Conservation (phyloP, 1,284 basidiomycete genomes). For the Lignosus rhinocerotis region DNA sequence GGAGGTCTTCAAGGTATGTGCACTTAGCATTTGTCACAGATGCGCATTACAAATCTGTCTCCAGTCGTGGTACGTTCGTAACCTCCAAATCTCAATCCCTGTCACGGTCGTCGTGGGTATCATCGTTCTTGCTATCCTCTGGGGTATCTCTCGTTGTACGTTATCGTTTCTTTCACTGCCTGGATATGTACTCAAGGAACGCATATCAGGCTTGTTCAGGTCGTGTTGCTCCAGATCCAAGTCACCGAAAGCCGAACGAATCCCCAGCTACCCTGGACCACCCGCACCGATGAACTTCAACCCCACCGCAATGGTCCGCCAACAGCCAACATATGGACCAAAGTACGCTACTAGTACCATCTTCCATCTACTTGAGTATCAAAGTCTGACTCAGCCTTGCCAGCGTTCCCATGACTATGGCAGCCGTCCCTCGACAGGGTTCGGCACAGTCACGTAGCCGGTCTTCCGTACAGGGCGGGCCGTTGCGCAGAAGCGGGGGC, state of each 20-base stretch:
- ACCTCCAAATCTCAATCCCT: constrained; percentile 81
- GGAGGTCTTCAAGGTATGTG: constrained; percentile 60
- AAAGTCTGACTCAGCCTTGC: not conserved
- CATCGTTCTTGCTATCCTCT: constrained; percentile 45
- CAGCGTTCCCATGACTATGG: constrained; percentile 2
- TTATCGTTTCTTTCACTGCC: not conserved
- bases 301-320: constrained; percentile 12
- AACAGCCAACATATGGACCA: constrained; percentile 13
- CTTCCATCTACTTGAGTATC: not conserved
- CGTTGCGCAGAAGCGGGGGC: not conserved
- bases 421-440: not conserved
- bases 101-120: constrained; percentile 75
- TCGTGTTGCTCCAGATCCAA: constrained; percentile 6
- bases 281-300: constrained; percentile 15
- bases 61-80: constrained; percentile 72
- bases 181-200: not conserved
- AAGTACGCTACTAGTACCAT: constrained; percentile 11
- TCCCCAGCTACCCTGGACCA: constrained; percentile 18
- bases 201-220: constrained; percentile 8
- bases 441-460: constrained; percentile 2
- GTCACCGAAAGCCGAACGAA: constrained; percentile 9
- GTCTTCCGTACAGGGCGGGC: not conserved
- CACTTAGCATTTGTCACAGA: not conserved
- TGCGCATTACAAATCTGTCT: not conserved
- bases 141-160: constrained; percentile 20